These are phyloP conservation scores for Claviceps humidiphila DNA, from an alignment of 2,329 filamentous ascomycete genomes.

Conservation along the genomic window DNA sequence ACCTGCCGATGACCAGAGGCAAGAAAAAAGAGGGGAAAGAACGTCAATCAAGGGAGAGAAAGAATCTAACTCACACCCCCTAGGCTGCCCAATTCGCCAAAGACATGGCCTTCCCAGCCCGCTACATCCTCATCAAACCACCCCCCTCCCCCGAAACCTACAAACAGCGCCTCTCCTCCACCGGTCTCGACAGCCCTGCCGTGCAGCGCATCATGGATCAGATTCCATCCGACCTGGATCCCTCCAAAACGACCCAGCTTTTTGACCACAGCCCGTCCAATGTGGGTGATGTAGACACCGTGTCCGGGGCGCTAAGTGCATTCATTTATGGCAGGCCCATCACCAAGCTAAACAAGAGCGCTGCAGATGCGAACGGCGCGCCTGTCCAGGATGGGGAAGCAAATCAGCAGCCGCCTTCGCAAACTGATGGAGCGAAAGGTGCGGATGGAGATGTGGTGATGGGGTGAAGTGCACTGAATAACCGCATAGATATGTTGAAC, in stretches of 20 bases:
- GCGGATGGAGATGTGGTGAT: too few relatives aligned
- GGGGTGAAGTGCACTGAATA: too few relatives aligned
- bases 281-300: slow-evolving; percentile 8
- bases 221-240: slow-evolving; percentile 13
- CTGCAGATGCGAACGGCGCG: background rate
- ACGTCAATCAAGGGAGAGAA: background rate
- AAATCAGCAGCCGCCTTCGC: background rate
- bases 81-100: slow-evolving; percentile 44
- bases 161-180: slow-evolving; percentile 16
- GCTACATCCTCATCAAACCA: slow-evolving; percentile 39
- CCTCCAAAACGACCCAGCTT: slow-evolving; percentile 12
- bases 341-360: background rate
- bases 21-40: background rate
- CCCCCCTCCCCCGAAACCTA: slow-evolving; percentile 22
- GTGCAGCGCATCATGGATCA: slow-evolving; percentile 14
- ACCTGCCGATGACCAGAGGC: background rate
- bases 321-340: slow-evolving; percentile 15
- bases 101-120: slow-evolving; percentile 41
- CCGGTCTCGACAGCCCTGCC: slow-evolving; percentile 12
- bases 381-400: background rate
- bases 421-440: background rate
- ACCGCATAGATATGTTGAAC: too few relatives aligned
- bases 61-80: background rate
- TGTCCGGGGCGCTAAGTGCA: slow-evolving; percentile 11
- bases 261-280: slow-evolving; percentile 17